Conservation (phyloP, 257 asterid species). For the Petunia axillaris region DNA sequence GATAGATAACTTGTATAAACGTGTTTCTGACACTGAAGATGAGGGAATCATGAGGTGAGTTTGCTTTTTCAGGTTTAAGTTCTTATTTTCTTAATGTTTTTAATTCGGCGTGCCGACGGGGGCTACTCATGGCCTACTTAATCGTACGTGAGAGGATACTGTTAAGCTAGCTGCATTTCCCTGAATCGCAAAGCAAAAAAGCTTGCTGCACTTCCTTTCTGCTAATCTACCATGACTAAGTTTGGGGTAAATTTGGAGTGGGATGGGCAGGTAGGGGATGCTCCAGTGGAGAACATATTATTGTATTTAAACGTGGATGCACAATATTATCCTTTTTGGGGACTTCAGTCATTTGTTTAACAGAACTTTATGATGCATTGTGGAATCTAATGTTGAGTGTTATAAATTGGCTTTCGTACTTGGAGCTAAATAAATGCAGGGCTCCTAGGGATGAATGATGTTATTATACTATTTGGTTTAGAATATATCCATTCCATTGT, state of each 20-base stretch:
- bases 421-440: not conserved
- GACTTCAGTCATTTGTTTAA: not conserved
- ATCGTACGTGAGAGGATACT: not conserved
- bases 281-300: not conserved
- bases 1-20: slow-evolving; percentile 79
- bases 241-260: not conserved
- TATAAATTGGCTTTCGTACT: too few species aligned
- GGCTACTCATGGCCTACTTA: not conserved
- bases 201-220: too few species aligned
- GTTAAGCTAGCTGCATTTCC: not conserved
- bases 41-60: slow-evolving; percentile 81
- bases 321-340: not conserved
- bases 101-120: not conserved
- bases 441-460: not conserved
- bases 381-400: not conserved
- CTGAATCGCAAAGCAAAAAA: too few species aligned
- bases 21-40: slow-evolving; percentile 71
- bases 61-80: not conserved
- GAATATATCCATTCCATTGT: not conserved
- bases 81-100: not conserved
- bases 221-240: not conserved
- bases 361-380: not conserved
- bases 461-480: not conserved
- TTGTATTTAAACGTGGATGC: not conserved
- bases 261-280: not conserved